Base-by-base conservation (phyloP, 1,284 basidiomycete species). In the Irpex lacteus region DNA sequence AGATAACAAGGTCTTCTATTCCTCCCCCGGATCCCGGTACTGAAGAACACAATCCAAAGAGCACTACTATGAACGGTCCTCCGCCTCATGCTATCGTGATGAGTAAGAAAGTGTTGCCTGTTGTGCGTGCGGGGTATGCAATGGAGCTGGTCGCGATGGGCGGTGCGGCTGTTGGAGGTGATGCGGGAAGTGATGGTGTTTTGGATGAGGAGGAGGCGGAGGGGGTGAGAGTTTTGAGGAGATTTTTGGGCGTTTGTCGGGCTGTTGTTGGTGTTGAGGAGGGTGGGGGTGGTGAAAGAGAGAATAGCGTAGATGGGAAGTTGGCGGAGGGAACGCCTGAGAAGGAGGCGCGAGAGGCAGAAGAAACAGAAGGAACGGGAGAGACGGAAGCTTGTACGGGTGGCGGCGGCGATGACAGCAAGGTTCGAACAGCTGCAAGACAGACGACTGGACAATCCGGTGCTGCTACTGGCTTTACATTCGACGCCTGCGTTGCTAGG, bases 1-100 rank as follows among this genome's bases (percentile, higher is more conserved):
- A 85, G 65, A 72, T 85, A 15, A 47, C 40, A 78, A 81, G 11
- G 74, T 76, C 55, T 77, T 76, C 66, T 50, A 76, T 5, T 67
- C 72, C 11, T 55, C 40, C 65, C 34, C 52, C 13, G 7, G 11
- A 18, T n/a, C n/a, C n/a, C n/a, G n/a, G n/a, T n/a, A 8, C 44
- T 59, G 40, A 36, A 47, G n/a, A 34, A 6, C 32, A 3, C 32
- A 34, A 34, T 6, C 32, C n/a, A n/a, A n/a, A n/a, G n/a, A n/a
- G n/a, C n/a, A n/a, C n/a, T n/a, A n/a, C n/a, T n/a, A n/a, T n/a
- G n/a, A n/a, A n/a, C n/a, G n/a, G n/a, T n/a, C n/a, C n/a, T n/a
- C n/a, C n/a, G n/a, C n/a, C n/a, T n/a, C n/a, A n/a, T n/a, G n/a
- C n/a, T n/a, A n/a, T n/a, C n/a, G n/a, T 53, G 9, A 53, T 8